phyloP scores from a whole-genome alignment of 1,284 basidiomycete genomes.

The Lentinula novae-zelandiae region DNA sequence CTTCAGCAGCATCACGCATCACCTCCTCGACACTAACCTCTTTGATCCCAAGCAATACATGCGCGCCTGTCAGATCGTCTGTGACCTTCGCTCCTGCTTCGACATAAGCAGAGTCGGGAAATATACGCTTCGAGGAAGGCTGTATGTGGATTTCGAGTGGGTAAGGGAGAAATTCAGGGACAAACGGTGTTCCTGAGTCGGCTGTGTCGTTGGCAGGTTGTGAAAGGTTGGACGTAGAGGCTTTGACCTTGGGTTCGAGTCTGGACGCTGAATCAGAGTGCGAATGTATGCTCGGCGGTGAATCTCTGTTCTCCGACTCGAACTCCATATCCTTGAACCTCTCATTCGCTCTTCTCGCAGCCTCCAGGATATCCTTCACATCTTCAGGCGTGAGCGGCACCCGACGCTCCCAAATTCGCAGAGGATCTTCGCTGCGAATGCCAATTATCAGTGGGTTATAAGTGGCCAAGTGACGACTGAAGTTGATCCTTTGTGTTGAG shows the following conservation, averaged over 20 bases:
- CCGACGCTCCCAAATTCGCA: slow-evolving; percentile 84
- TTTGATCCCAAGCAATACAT: slow-evolving; percentile 85
- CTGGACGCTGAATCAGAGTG: too few relatives aligned
- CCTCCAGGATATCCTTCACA: slow-evolving; percentile 55
- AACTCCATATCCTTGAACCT: slow-evolving; percentile 41
- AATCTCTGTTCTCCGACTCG: slow-evolving; percentile 14
- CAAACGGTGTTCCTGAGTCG: too few relatives aligned
- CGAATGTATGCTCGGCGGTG: too few relatives aligned
- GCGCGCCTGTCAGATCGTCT: slow-evolving; percentile 55
- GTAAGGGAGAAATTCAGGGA: not conserved
- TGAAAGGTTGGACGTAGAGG: too few relatives aligned
- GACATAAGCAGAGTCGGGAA: slow-evolving; percentile 58
- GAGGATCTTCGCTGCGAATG: slow-evolving; percentile 75
- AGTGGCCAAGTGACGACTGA: too few relatives aligned
- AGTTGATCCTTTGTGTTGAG: too few relatives aligned
- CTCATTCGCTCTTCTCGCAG: not conserved
- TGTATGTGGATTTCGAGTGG: slow-evolving; percentile 58
- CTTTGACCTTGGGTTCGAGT: too few relatives aligned
- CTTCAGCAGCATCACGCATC: slow-evolving; percentile 37
- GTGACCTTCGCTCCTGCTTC: slow-evolving; percentile 75
- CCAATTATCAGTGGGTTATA: slow-evolving; percentile 38
- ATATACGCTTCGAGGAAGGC: slow-evolving; percentile 73
- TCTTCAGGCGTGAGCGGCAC: slow-evolving; percentile 77
- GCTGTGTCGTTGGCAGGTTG: too few relatives aligned
- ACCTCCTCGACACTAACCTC: slow-evolving; percentile 72